These are phyloP conservation scores for Tetracladium marchalianum DNA, from an alignment of 495 filamentous ascomycete species.

Conservation along the genomic window DNA sequence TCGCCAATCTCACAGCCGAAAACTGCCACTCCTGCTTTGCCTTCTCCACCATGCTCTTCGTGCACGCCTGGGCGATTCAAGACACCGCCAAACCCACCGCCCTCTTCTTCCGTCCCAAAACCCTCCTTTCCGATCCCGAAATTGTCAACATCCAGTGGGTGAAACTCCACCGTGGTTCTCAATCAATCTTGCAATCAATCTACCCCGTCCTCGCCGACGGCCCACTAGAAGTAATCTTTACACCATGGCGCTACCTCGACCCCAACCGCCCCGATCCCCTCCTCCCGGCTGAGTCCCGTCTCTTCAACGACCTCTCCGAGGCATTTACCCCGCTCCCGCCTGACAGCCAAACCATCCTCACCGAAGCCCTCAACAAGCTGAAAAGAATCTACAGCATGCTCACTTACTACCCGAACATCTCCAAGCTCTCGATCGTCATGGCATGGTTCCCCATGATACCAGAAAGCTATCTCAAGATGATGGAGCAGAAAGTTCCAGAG, in stretches of 20 bases:
- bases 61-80: slow-evolving; percentile 11
- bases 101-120: slow-evolving; percentile 6
- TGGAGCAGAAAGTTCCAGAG: slow-evolving; percentile 13
- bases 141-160: slow-evolving; percentile 8
- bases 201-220: slow-evolving; percentile 3
- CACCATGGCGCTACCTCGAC: slow-evolving; percentile 5
- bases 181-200: neutral
- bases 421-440: slow-evolving; percentile 7
- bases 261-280: slow-evolving; percentile 4
- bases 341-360: neutral
- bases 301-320: neutral
- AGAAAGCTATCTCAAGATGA: slow-evolving; percentile 7
- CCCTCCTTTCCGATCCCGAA: neutral
- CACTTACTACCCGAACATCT: neutral
- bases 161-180: slow-evolving; percentile 11
- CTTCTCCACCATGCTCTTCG: slow-evolving; percentile 7
- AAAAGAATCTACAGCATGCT: slow-evolving; percentile 10
- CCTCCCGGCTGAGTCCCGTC: neutral
- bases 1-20: slow-evolving; percentile 5
- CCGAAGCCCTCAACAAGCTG: neutral
- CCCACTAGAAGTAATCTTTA: slow-evolving; percentile 1
- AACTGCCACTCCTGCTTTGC: slow-evolving; percentile 16
- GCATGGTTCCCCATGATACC: slow-evolving; percentile 6
- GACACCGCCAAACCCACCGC: slow-evolving; percentile 9
- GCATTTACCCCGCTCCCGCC: slow-evolving; percentile 1